Base-by-base conservation (phyloP, 495 filamentous ascomycete genomes). In the Tuber microsphaerosporum region DNA sequence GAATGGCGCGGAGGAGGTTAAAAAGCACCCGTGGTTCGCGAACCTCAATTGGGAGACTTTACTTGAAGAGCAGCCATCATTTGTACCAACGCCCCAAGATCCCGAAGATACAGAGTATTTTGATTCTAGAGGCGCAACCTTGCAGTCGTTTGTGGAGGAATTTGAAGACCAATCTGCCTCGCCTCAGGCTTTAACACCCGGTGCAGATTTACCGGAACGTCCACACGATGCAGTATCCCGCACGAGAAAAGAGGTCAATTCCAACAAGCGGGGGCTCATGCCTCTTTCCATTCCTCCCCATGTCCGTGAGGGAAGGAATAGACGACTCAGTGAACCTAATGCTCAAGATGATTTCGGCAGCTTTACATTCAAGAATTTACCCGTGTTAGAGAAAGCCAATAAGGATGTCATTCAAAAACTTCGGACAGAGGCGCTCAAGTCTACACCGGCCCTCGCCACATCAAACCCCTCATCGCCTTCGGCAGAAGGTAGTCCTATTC, bases 101-200 rank as follows among this genome's bases (percentile, higher is more conserved):
- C 94, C 94, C 0, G 95, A 99, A 83, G 94, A 98, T 79, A 99
- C 95, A 0, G 95, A 99, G 80, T 99, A 99, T 81, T 99, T 99
- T 78, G 95, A 99, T 85, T 85, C 92, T 48, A 89, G 95, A 70
- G 95, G 95, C 42, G 95, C 95, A 34, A 94, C 91, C 8, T 85
- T 97, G 70, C 92, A 97, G 81, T 89, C 91, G 9, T 98, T 98
- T 82, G 89, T 91, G 22, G 93, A 97, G 78, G 95, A 99, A 82
- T 89, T 97, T 77, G 95, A 97, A 83, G 95, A 98, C 81, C 93
- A 97, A 81, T 84, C 85, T 42, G 90, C 92, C 2, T 91, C 92
- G n/a, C 87, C 88, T 20, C 86, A 90, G 31, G 82, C 83, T 26
- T 83, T 89, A 0, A 89, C 89, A 7, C 90, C 92, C 1, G 83